A percentile compares a stretch with the other conserved stretches of the same genome.
Evolutionary conservation across 352 stramenopile species (phyloP).

Genomic region (Blastocystis sp.): DNA sequence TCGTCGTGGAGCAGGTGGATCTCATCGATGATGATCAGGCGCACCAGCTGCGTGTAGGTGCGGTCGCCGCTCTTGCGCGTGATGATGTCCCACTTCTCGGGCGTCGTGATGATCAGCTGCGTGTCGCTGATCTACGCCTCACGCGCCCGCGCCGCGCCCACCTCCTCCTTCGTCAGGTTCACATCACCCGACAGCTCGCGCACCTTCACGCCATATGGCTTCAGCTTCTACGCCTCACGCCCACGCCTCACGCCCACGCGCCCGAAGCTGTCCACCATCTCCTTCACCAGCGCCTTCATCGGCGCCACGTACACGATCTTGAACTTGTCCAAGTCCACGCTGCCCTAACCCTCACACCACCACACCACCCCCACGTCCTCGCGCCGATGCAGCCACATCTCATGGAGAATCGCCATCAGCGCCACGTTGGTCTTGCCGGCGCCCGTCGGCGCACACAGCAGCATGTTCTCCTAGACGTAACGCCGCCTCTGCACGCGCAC

Average conservation of each 20-base stretch:
- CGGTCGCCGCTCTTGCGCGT: constrained; percentile 93
- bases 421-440: constrained; percentile 98
- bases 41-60: constrained; percentile 74
- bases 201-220: constrained; percentile 76
- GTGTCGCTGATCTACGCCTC: constrained; percentile 89
- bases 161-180: constrained; percentile 90
- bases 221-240: constrained; percentile 90
- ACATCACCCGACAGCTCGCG: constrained; percentile 81
- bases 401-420: constrained; percentile 91
- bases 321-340: constrained; percentile 77
- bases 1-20: constrained; percentile 96
- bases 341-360: constrained; percentile 83
- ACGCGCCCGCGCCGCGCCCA: constrained; percentile 92
- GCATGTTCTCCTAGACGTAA: constrained; percentile 90
- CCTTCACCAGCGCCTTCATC: constrained; percentile 95
- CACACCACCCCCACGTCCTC: constrained; percentile 90
- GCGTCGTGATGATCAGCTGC: constrained; percentile 95
- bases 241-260: constrained; percentile 98
- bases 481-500: constrained; percentile 74
- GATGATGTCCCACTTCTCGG: constrained; percentile 98
- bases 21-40: constrained; percentile 98
- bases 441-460: constrained; percentile 87
- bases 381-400: constrained; percentile 78
- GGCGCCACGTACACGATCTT: constrained; percentile 94
- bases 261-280: constrained; percentile 98